Conservation (phyloP, 2,329 filamentous ascomycete genomes). For the Colletotrichum sp. region DNA sequence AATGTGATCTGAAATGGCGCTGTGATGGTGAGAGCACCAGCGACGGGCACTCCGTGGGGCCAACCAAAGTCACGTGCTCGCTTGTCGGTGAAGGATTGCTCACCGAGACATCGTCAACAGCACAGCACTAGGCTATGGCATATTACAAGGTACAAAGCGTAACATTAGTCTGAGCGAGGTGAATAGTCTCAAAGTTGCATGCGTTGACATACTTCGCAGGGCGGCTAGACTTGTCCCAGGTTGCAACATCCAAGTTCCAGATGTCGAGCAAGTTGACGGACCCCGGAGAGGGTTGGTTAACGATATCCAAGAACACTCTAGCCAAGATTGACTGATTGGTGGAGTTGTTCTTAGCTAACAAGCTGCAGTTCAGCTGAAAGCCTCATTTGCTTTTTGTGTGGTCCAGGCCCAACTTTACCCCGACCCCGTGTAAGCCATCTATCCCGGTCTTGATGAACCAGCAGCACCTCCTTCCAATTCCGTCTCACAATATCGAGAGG, state of each 20-base stretch:
- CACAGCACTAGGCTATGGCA: neutral
- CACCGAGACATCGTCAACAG: slow-evolving; percentile 13
- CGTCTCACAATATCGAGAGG: neutral
- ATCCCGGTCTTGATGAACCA: neutral
- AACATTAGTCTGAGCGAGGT: neutral
- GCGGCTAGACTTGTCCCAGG: neutral
- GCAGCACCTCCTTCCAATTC: neutral
- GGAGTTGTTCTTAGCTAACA: neutral
- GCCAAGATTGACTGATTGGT: neutral
- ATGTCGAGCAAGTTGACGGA: neutral
- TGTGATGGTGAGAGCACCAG: neutral
- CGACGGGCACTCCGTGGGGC: neutral
- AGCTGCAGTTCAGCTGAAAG: slow-evolving; percentile 11
- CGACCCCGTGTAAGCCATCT: slow-evolving; percentile 5
- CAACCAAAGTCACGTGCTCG: slow-evolving; percentile 12
- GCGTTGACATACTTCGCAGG: neutral
- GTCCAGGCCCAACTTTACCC: neutral
- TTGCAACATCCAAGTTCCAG: neutral
- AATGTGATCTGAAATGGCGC: neutral
- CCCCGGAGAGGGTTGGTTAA: neutral
- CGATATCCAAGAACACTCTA: neutral
- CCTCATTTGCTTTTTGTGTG: neutral
- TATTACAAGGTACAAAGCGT: neutral
- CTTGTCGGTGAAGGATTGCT: slow-evolving; percentile 8
- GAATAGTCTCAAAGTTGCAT: neutral